phyloP scores from a whole-genome alignment of 768 basidiomycete species.

The Suillus bovinus region DNA sequence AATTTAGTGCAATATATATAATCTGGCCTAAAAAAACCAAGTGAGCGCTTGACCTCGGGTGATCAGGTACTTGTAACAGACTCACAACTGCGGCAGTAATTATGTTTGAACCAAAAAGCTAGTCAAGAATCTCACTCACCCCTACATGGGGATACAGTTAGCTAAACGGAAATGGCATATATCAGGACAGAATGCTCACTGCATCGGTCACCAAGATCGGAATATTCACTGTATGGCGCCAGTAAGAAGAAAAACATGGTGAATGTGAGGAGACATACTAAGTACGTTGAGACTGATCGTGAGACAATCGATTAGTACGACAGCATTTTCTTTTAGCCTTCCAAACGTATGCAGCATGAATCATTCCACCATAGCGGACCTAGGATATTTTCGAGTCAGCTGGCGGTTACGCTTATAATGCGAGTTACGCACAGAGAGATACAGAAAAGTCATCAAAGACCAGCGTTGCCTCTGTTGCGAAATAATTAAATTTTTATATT shows the following conservation, averaged over 20 bases:
- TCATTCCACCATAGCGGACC: background rate
- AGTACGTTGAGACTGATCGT: background rate
- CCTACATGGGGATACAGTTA: background rate
- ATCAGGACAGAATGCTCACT: background rate
- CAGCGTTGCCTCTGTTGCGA: background rate
- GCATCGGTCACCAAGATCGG: background rate
- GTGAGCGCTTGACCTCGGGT: background rate
- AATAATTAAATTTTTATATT: background rate
- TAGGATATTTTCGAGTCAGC: background rate
- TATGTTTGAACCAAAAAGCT: background rate
- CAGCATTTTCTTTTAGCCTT: background rate
- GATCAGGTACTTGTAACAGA: background rate
- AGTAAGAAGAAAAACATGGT: background rate
- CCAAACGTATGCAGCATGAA: background rate
- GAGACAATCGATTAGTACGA: background rate
- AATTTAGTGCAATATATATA: background rate
- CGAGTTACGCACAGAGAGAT: background rate
- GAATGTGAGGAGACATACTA: background rate
- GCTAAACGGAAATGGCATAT: background rate
- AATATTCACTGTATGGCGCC: background rate
- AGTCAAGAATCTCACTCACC: background rate
- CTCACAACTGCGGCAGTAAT: background rate
- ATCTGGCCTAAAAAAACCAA: background rate
- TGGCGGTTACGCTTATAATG: background rate
- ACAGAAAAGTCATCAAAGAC: background rate